Base-by-base conservation (phyloP, 495 filamentous ascomycete species). In the Aspergillus baeticus region DNA sequence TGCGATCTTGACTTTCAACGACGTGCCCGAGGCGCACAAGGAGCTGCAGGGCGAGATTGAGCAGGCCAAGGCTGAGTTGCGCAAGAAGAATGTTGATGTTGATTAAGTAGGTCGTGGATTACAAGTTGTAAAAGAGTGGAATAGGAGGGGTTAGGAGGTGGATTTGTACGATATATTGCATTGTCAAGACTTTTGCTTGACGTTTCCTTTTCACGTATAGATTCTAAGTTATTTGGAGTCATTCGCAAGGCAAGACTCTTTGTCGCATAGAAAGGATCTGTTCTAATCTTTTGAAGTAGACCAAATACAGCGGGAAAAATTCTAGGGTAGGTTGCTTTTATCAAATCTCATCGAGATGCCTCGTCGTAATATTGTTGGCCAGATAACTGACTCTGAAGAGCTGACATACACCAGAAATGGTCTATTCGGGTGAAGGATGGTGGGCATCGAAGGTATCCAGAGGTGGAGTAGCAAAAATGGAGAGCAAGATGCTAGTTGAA, bases 1-100 rank as follows among this genome's bases (percentile, higher is more conserved):
- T 77, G 93, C 93, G 36, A 89, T 98, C 60, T 78, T 96, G 63
- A 96, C 92, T 35, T 98, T 98, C 81, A 91, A 95, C 75, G 91
- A 98, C 75, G 91, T 94, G 11, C 93, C 95, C 48, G 84, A 89
- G 59, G 94, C 94, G 54, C 88, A 97, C 71, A 81, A 85, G 62
- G 93, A 96, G 74, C 75, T 98, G 60, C 89, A 96, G 79, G 84
- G 79, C 68, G 75, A 82, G 62, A 80, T 82, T 43, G 74, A 76
- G 48, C 73, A 71, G 58, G 78, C 78, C 55, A 79, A 74, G 67
- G 63, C 71, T 13, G 79, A 81, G 46, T 59, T 82, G 66, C 78
- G 72, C 60, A 63, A 62, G 57, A 71, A 66, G 50, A 80, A 79
- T 51, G 69, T 82, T 36, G 76, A 79, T 51, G 74, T 81, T 11